Base-by-base conservation (phyloP, 2,329 filamentous ascomycete genomes). In the Fusarium sp. region DNA sequence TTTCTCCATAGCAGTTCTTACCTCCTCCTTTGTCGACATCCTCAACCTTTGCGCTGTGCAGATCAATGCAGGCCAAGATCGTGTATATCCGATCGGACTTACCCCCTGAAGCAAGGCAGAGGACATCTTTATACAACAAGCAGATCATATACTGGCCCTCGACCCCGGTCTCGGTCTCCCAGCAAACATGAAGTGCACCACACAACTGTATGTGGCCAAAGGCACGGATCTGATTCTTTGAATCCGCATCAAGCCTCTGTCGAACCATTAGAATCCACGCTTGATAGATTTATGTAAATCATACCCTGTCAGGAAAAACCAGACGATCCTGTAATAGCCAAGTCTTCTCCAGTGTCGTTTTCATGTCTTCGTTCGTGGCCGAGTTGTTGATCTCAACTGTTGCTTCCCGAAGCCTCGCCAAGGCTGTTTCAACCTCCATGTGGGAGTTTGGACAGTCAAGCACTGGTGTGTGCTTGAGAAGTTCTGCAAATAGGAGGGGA, bases 271-370 rank as follows among this genome's bases (percentile, higher is more conserved):
- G 27, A 32, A n/a, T 10, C 30, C 20, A 35, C 17, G 4, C 15
- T n/a, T 14, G 3, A 45, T 6, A 47, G 6, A 10, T 20, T 27
- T 30, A 10, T 12, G 11, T 20, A 40, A 14, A 27, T 79, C 86
- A 80, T 85, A 95, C 94, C 81, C 93, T 90, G 71, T 93, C 88
- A 2, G 92, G 88, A 79, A 97, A 95, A 0, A 89, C 87, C 11
- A 98, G 87, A 37, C 94, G 92, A 76, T 96, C 93, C 82, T 97
- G 95, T 15, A 99, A 86, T 22, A 94, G 84, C 90, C 95, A 95
- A 0, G 95, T 97, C 75, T 92, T 95, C 76, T 96, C 91, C 65
- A 98, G 90, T 1, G 90, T 88, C 20, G 87, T 88, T 77, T 92
- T 92, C 75, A 91, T 91, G 56, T 90, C 85, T 10, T 90, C 90